phyloP scores from a whole-genome alignment of 768 basidiomycete species.

The Macrolepiota fuliginosa region DNA sequence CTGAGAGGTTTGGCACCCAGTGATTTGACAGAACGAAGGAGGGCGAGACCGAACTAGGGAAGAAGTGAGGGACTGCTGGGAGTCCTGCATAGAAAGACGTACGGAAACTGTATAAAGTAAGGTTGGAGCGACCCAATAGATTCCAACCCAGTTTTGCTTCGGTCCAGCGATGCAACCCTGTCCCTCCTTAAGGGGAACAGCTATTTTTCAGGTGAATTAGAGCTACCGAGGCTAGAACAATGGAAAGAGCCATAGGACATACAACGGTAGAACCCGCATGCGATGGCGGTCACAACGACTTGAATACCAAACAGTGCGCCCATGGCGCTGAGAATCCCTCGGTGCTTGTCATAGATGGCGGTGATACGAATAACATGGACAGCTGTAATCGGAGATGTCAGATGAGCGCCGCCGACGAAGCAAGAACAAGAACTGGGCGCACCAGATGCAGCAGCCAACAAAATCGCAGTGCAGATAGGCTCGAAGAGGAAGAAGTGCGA shows the following conservation, averaged over 20 bases:
- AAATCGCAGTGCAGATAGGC: conserved; percentile 79
- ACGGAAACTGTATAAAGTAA: conserved; percentile 70
- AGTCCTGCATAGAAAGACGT: conserved; percentile 22
- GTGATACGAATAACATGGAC: conserved; percentile 78
- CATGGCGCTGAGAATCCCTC: conserved; percentile 53
- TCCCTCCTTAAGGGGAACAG: conserved; percentile 65
- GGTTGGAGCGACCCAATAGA: conserved; percentile 83
- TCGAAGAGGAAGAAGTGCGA: conserved; percentile 78
- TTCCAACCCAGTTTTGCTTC: conserved; percentile 75
- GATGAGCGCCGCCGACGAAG: not conserved
- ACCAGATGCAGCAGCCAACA: conserved; percentile 73
- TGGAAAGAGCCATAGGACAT: conserved; percentile 21
- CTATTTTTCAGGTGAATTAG: conserved; percentile 28
- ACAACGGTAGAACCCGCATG: conserved; percentile 80
- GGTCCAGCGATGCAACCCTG: conserved; percentile 90
- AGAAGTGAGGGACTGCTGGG: not conserved
- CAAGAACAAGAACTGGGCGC: conserved; percentile 11
- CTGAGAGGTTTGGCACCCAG: conserved; percentile 55
- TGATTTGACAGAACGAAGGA: conserved; percentile 57
- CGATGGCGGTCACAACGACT: conserved; percentile 67
- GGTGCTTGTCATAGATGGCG: conserved; percentile 72
- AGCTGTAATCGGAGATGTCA: conserved; percentile 26
- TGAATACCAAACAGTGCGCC: conserved; percentile 62
- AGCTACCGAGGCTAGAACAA: not conserved
- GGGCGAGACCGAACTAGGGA: conserved; percentile 54